These are phyloP conservation scores for Glarea lozoyensis DNA, from an alignment of 495 filamentous ascomycete species.

Conservation along the genomic window DNA sequence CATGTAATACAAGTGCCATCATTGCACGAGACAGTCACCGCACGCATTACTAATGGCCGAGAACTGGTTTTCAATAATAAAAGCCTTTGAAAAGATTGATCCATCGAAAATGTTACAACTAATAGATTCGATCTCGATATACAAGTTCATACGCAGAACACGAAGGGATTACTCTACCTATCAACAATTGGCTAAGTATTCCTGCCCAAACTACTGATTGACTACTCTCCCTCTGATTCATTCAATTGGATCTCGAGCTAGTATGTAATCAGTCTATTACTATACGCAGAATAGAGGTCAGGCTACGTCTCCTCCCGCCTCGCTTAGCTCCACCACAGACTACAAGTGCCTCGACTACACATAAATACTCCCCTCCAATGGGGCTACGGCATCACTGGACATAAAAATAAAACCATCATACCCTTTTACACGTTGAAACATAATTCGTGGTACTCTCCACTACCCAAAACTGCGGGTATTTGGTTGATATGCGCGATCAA, in stretches of 20 bases:
- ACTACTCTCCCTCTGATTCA: slow-evolving; percentile 1
- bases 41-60: too few species aligned
- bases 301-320: not conserved
- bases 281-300: slow-evolving; percentile 5
- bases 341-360: slow-evolving; percentile 5
- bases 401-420: slow-evolving; percentile 8
- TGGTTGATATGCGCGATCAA: slow-evolving; percentile 7
- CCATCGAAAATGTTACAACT: too few species aligned
- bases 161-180: not conserved
- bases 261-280: slow-evolving; percentile 3
- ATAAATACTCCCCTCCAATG: not conserved
- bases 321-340: slow-evolving; percentile 2
- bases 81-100: too few species aligned
- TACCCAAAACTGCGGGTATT: slow-evolving; percentile 6
- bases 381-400: not conserved
- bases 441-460: slow-evolving; percentile 4
- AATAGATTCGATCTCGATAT: slow-evolving; percentile 1
- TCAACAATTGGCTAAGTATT: slow-evolving; percentile 1
- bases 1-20: too few species aligned
- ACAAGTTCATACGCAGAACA: slow-evolving; percentile 1
- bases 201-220: not conserved
- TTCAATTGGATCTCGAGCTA: slow-evolving; percentile 2
- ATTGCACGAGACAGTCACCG: too few species aligned
- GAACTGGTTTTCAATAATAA: too few species aligned
- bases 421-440: slow-evolving; percentile 8